Base-by-base conservation (phyloP, 2,329 filamentous ascomycete species). In the Pseudofabraea citricarpa region DNA sequence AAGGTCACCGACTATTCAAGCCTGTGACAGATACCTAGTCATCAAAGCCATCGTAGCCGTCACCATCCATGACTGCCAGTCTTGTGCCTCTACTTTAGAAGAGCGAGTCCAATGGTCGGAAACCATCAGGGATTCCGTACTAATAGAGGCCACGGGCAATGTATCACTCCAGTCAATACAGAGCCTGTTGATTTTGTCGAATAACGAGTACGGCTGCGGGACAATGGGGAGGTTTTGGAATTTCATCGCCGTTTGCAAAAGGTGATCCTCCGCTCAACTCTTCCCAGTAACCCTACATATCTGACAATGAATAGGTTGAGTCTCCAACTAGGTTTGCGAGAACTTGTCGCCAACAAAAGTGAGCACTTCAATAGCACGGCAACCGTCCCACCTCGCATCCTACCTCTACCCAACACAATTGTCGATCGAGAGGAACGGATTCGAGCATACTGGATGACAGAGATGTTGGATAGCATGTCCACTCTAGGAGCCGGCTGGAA, bases 391-490 rank as follows among this genome's bases (percentile, higher is more conserved):
- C 57, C 56, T 12, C 53, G 57, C 12, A 61, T 55, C 47, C 45
- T 54, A 16, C 22, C 47, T 19, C 20, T 51, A 18, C 60, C 59
- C 8, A 51, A 52, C 12, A 58, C 59, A 1, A 45, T 61, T 2
- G 57, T 64, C 13, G 58, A 63, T 20, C 55, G 56, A 22, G 62
- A 65, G 50, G 63, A 64, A 43, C 52, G 54, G 23, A 60, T 64
- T 15, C 53, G 63, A 44, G 61, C 61, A 21, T 64, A 61, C 43
- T 64, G 63, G 62, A 64, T 64, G 61, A 60, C 56, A 5, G 59
- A 64, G 52, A 58, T 64, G 15, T 53, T 65, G 3, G 62, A 65
- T 39, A 56, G 56, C 21, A 57, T 61, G 16, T 62, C 60, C 1
- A 60, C 58, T 4, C 46, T 64, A 3, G 62, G 62, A 10, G 59